Base-by-base conservation (phyloP, 495 filamentous ascomycete species). In the Pseudevernia furfuracea region DNA sequence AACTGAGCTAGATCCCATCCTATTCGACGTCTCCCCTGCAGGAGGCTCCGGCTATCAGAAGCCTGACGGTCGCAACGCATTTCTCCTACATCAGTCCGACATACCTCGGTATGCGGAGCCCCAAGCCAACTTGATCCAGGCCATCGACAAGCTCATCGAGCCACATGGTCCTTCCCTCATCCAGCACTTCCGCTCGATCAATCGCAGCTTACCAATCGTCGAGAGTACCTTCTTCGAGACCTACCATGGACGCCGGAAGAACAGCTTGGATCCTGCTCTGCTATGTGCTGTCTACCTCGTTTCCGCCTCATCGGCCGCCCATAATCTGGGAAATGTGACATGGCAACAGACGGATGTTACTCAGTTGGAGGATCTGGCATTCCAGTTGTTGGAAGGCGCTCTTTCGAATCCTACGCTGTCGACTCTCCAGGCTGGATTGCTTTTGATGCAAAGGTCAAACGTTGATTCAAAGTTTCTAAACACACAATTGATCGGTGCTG, bases 181-280 rank as follows among this genome's bases (percentile, higher is more conserved):
- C 59, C 88, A 93, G 64, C 81, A 95, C 59, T 98, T 92, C 79
- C 96, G 96, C 69, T 81, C 90, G 60, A 86, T 97, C 55, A 94
- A 97, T 73, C 92, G 91, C 1, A 90, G 83, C 64, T 95, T 96
- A 69, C 93, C 93, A 39, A 90, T 98, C 64, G 87, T 96, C 70
- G 92, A 96, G 77, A 83, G 85, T 66, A 83, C 91, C 41, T 96
- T 96, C 71, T 84, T 89, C 68, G 89, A 95, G 68, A 89, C 91
- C 68, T 91, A 95, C 71, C 77, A 83, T n/a, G 37, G 59, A 10
- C 85, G 87, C 32, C 86, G 88, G 34, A 83, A 90, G 69, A 84
- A 84, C 28, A 85, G 88, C 64, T 84, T 96, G 70, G 90, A 91
- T 23, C 91, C 94, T 30, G 82, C 93, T 8, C 79, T 97, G 5